Evolutionary conservation across 257 asterid species (phyloP), one percentile per base, ranked within the genome.

Genomic region (Solanum corneliomulleri): DNA sequence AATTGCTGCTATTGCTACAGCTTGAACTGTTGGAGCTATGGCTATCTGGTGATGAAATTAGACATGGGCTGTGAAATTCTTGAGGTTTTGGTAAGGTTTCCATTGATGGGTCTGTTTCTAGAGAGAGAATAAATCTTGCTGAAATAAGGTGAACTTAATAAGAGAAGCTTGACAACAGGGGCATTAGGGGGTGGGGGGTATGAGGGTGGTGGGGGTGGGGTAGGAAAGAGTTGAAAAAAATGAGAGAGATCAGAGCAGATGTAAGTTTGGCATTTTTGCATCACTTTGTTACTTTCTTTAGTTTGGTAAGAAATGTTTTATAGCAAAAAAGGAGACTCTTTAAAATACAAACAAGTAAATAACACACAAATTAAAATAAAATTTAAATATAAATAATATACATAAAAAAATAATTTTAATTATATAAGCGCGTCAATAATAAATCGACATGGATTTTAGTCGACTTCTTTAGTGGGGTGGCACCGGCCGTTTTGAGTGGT

Each of bases 301-400:
- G 93, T 92, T 92, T 91, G 92, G 93, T 89, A 89, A 86, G 92
- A 95, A 93, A 89, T 89, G 91, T 87, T 90, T 69, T 77, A 75
- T 88, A 88, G 88, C 84, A 31, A 45, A 44, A 47, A 13, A 47
- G 2, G 18, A 27, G 42, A 15, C 25, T 5, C 27, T 18, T 20
- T 56, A 56, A 18, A 56, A 56, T 56, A 56, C 11, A n/a, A 9
- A 56, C n/a, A 23, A 56, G 25, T 56, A 56, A 47, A 47, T 47
- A 47, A 14, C 20, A 47, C 56, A 14, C 15, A 14, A 20, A 56
- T 56, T 56, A 56, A 52, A 23, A 52, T 52, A 23, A 18, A 37
- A 37, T 5, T 47, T 47, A 4, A 13, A 47, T 0, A 13, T 47
- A 47, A 13, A 49, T 49, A 5, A 5, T 3, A 49, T 42, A 42